Base-by-base conservation (phyloP, 495 filamentous ascomycete species). In the Acidiella bohemica region DNA sequence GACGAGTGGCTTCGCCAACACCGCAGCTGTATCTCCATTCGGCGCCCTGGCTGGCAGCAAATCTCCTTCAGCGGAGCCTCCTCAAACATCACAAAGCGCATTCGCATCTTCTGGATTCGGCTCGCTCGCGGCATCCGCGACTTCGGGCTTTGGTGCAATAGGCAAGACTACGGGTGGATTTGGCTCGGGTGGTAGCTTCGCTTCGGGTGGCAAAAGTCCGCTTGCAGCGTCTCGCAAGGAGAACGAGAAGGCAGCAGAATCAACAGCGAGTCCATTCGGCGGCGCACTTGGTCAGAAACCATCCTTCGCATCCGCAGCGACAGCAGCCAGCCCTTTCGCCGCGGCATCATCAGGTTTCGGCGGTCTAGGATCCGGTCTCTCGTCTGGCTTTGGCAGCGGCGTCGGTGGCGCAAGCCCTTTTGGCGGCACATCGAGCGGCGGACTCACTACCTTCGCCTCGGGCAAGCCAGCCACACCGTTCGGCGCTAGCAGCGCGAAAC, bases 391-490 rank as follows among this genome's bases (percentile, higher is more conserved):
- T 4, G 43, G 43, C 3, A 22, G 32, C 18, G 26, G 13, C 2
- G 12, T 42, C 2, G 38, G 44, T n/a, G 23, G 30, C 17, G 31
- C 21, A 2, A 41, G 47, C 25, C 22, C 28, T 2, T 44, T 46
- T 25, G 47, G 47, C 20, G 33, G 39, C 24, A 21, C 67, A 23
- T 62, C 24, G 69, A 45, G 44, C 10, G 40, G 45, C 22, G 47
- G 49, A 2, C 58, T 84, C 12, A 70, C 66, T 5, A 78, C 66
- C 53, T 92, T 92, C 58, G 81, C 77, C 12, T 75, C 75, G 24
- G 72, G 76, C 20, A 73, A 67, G 34, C 36, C 46, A 1, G 62
- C 64, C 22, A 55, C 71, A 26, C 62, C 58, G 23, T 62, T 74
- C 33, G 52, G 72, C 9, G 72, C 69, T 47, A 61, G 62, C 32